Percentiles rank a stretch among this genome's conserved stretches.
phyloP scores from a whole-genome alignment of 805 yeast species.

The Isabelozyma heimii region DNA sequence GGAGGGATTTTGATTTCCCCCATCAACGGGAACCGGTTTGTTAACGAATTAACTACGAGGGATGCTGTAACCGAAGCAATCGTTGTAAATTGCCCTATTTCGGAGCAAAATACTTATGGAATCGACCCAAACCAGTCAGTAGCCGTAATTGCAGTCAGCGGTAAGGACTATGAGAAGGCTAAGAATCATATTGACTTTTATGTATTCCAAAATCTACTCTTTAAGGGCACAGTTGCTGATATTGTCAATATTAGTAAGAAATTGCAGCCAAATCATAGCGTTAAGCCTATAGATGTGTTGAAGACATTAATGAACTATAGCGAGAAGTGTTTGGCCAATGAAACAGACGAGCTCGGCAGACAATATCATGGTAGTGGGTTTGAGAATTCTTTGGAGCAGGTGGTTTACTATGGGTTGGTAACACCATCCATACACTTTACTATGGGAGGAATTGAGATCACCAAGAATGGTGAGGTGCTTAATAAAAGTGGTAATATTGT shows the following conservation, averaged over 20 bases:
- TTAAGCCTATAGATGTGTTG: conserved; percentile 3
- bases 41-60: conserved; percentile 53
- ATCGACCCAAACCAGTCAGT: conserved; percentile 9
- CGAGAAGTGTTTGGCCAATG: conserved; percentile 17
- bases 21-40: conserved; percentile 46
- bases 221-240: conserved; percentile 19
- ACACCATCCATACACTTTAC: conserved; percentile 44
- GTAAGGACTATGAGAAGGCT: conserved; percentile 43
- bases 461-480: conserved; percentile 14
- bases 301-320: conserved; percentile 15
- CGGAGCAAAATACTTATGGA: conserved; percentile 7
- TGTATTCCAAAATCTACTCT: conserved; percentile 22
- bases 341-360: conserved; percentile 26
- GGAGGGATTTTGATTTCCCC: conserved; percentile 55
- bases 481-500: conserved; percentile 25
- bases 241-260: conserved; percentile 8
- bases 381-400: conserved; percentile 10
- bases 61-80: conserved; percentile 50
- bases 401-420: conserved; percentile 46
- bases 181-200: conserved; percentile 53
- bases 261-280: conserved; percentile 11
- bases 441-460: conserved; percentile 26
- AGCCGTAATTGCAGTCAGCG: conserved; percentile 34
- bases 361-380: conserved; percentile 19
- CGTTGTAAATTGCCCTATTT: conserved; percentile 17